phyloP scores from a whole-genome alignment of 2,329 filamentous ascomycete species.

The Trichophyton schoenleinii region DNA sequence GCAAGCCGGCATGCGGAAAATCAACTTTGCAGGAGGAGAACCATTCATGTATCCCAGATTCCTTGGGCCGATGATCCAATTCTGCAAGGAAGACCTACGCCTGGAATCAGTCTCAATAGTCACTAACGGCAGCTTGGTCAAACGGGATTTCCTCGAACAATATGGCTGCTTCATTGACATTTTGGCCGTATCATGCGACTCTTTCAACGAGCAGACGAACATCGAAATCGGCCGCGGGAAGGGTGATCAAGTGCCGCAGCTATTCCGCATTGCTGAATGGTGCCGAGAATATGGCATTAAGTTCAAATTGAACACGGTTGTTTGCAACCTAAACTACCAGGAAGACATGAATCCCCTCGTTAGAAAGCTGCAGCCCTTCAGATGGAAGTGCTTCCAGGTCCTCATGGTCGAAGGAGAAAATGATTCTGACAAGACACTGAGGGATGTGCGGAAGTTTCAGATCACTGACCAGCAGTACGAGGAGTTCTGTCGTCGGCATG shows the following conservation, averaged over 20 bases:
- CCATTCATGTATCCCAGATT: constrained; percentile 40
- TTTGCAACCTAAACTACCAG: constrained; percentile 37
- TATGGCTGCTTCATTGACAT: constrained; percentile 40
- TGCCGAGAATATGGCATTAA: constrained; percentile 38
- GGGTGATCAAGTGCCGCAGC: constrained; percentile 36
- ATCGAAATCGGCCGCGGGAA: constrained; percentile 39
- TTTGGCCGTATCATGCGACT: constrained; percentile 45
- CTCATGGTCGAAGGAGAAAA: constrained; percentile 44
- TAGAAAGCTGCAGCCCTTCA: constrained; percentile 33
- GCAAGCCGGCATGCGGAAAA: constrained; percentile 42
- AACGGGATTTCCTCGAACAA: constrained; percentile 31
- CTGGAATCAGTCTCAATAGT: constrained; percentile 44
- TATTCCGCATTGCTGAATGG: constrained; percentile 35
- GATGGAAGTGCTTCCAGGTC: constrained; percentile 46
- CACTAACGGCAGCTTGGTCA: constrained; percentile 41
- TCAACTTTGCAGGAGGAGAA: constrained; percentile 46
- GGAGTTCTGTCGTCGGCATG: constrained; percentile 36
- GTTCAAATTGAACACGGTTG: constrained; percentile 48
- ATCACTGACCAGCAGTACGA: constrained; percentile 38
- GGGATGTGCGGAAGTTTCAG: constrained; percentile 34
- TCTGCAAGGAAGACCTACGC: constrained; percentile 37
- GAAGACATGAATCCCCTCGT: constrained; percentile 39
- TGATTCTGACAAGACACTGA: constrained; percentile 30
- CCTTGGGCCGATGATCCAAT: constrained; percentile 34
- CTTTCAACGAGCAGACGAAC: constrained; percentile 41